Conservation (phyloP, 306 rosid genomes). For the Lotus japonicus region DNA sequence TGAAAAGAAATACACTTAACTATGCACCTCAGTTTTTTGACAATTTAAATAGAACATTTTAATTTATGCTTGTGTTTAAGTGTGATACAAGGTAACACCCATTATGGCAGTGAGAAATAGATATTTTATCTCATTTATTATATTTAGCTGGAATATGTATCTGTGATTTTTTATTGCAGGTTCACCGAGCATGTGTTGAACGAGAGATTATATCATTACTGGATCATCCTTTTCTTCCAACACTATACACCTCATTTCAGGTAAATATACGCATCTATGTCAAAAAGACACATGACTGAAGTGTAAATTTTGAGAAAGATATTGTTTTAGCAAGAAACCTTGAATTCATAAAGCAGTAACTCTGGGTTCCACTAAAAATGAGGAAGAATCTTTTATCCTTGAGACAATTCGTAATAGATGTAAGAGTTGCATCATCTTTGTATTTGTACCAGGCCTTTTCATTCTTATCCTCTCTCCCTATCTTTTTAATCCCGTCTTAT, state of each 20-base stretch:
- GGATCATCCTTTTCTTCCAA: slow-evolving; percentile 96
- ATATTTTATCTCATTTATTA: not conserved
- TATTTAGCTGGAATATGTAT: slow-evolving; percentile 1
- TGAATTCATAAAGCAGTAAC: not conserved
- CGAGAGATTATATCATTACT: slow-evolving; percentile 80
- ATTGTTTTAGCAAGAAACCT: not conserved
- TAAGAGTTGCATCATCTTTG: not conserved
- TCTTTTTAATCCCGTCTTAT: not conserved
- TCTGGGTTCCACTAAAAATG: not conserved
- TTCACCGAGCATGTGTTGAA: slow-evolving; percentile 89
- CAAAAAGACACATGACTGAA: not conserved
- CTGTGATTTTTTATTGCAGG: slow-evolving; percentile 47
- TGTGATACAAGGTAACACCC: not conserved
- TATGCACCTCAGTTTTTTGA: not conserved
- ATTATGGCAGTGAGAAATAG: not conserved
- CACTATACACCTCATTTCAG: slow-evolving; percentile 91
- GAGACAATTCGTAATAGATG: not conserved
- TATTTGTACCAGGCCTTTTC: not conserved
- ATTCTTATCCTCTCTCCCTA: not conserved
- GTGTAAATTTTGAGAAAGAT: not conserved
- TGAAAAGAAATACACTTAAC: not conserved
- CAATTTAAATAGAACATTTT: no score
- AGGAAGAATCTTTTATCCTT: not conserved
- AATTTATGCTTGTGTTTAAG: no score
- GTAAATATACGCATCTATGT: slow-evolving; percentile 30